Evolutionary conservation across 495 filamentous ascomycete genomes (phyloP), one percentile per base, ranked within the genome.

Genomic region (Daldinia vernicosa): DNA sequence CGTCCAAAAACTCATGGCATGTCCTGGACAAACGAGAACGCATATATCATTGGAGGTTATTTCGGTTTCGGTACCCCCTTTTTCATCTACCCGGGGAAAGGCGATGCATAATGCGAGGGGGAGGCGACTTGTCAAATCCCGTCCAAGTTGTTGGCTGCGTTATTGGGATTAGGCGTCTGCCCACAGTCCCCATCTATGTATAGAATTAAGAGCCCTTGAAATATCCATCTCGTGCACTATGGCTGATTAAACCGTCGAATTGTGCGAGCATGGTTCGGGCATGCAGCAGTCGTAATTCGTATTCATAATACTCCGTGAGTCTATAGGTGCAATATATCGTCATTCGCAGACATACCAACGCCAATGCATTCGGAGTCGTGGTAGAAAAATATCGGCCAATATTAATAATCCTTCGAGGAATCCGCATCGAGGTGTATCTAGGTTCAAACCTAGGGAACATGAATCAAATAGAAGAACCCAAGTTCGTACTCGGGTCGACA

Each of bases 261-360:
- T 45, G 33, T 72, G 43, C 33, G 50, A 59, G 56, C 61, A 66
- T 73, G 62, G 53, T 58, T 45, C 33, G 32, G 26, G 56, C 53
- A 66, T 66, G 66, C 61, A 40, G 63, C 57, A 58, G 40, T 77
- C 75, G 66, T 77, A 35, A 77, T 75, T 75, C 75, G 63, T 77
- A 35, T 77, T 74, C 75, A 65, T 77, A 66, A 70, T 75, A 70
- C 71, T 74, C 71, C 75, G 60, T 76, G 67, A 72, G 70, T 76
- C 75, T 76, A 77, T 76, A 72, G 63, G 35, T 58, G 27, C 40
- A 26, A 40, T 66, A 51, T 66, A 62, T 69, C 56, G 26, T 73
- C 40, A 66, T 69, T 35, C 62, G 61, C 57, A 45, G 66, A 68
- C 59, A 60, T 67, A 52, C 35, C 43, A 27, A 63, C 57, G 63